Evolutionary conservation across 148 eudicot species (phyloP), one percentile per base, ranked within the genome.

Genomic region (Rhododendron griersonianum): DNA sequence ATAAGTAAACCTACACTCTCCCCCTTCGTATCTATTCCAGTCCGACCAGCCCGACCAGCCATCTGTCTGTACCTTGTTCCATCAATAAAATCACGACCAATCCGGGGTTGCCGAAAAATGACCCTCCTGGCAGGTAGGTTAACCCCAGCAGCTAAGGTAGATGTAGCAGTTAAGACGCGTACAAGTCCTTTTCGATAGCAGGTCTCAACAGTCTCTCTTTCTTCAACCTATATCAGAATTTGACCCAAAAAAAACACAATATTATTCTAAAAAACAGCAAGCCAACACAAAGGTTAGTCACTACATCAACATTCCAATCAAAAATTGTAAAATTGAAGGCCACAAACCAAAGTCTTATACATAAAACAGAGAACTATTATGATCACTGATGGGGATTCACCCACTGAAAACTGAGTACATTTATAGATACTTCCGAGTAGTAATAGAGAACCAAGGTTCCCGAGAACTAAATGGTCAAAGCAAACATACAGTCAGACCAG

Each of bases 11-110:
- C 51, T 98, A 98, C 99, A 92, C 99, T 98, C 93, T 98, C 99
- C 87, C 99, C 99, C 89, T 98, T 95, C 63, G 94, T 98, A 86
- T 98, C 99, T 86, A 98, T 98, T 87, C 99, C 99, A 78, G 99
- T 98, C 61, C 99, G 96, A 86, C 99, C 99, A 84, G 98, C 99
- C 86, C 99, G 92, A 86, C 99, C 99, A 86, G 99, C 91, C 99
- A 98, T 98, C 90, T 95, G 99, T 83, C 87, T 92, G 88, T 98
- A 98, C 89, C 97, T 91, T 86, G 97, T 98, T 73, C 98, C 98
- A 89, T 98, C 99, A 86, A 98, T 89, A 90, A 93, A 95, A 88
- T 98, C 99, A 87, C 95, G 98, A 81, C 99, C 99, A 89, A 98
- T 95, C 88, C 93, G 91, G 65, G 99, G 98, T 90, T 98, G 99